Percentiles rank a stretch among this genome's conserved stretches.
Conservation (phyloP, 352 stramenopile species). For the Phytophthora sp. region DNA sequence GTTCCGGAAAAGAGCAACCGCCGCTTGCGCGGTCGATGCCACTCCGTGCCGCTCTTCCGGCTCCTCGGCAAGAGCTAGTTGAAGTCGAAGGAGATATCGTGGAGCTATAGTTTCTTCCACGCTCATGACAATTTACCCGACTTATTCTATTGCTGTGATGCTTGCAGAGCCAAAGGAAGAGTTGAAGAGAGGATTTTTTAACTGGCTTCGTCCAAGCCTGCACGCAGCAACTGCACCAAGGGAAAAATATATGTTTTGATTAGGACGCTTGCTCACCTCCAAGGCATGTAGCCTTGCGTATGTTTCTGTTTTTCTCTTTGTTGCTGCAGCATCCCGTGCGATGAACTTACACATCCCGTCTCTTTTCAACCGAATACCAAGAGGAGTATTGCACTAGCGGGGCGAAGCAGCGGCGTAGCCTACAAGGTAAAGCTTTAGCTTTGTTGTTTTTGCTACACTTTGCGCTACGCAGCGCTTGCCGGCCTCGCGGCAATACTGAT, state of each 20-base stretch:
- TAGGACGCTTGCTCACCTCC: constrained; percentile 17
- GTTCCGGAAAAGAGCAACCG: constrained; percentile 29
- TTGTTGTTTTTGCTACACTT: constrained; percentile 41
- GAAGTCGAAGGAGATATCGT: constrained; percentile 69
- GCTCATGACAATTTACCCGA: neutral
- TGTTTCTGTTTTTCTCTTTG: neutral
- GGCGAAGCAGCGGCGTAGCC: constrained; percentile 36
- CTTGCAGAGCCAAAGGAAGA: constrained; percentile 2
- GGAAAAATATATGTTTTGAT: constrained; percentile 36
- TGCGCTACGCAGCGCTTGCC: constrained; percentile 38
- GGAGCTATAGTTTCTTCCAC: constrained; percentile 57
- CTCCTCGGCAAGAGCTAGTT: constrained; percentile 51
- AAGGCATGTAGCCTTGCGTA: neutral
- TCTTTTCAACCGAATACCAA: constrained; percentile 36
- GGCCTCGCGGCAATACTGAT: constrained; percentile 39
- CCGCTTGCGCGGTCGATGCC: constrained; percentile 39
- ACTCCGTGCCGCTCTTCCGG: constrained; percentile 36
- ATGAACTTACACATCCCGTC: constrained; percentile 5
- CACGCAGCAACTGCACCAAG: constrained; percentile 18
- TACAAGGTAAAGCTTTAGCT: constrained; percentile 40
- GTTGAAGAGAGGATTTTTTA: neutral
- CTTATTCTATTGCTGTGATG: constrained; percentile 24
- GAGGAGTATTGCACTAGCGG: constrained; percentile 34
- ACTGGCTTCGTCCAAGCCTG: neutral
- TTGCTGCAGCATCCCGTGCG: neutral